Evolutionary conservation across 495 filamentous ascomycete species (phyloP).

Genomic region (Penicillium alfredii): DNA sequence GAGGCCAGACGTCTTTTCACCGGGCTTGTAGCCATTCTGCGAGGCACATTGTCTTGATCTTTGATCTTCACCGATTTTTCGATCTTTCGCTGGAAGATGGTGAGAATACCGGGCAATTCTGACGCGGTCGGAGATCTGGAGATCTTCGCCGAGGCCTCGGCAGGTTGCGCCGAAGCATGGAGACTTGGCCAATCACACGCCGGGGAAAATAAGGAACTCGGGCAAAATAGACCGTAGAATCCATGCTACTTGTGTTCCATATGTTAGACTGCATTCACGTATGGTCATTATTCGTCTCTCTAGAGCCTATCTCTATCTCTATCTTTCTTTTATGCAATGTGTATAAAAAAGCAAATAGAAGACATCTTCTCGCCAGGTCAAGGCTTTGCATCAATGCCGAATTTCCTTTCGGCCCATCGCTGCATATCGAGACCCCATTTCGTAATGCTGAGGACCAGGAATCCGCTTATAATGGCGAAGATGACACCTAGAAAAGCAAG

Average conservation of each 20-base stretch:
- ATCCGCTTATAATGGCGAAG: constrained; percentile 29
- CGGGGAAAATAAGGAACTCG: too few relatives aligned
- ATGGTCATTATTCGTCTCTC: too few relatives aligned
- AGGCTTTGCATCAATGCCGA: constrained; percentile 17
- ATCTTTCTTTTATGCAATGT: too few relatives aligned
- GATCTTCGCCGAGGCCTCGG: constrained; percentile 11
- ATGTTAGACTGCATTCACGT: too few relatives aligned
- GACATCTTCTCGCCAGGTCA: constrained; percentile 1
- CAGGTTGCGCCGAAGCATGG: too few relatives aligned
- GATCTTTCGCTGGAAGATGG: too few relatives aligned
- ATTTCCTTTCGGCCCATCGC: constrained; percentile 31
- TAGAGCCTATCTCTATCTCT: too few relatives aligned
- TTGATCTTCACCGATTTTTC: too few relatives aligned
- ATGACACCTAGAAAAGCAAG: constrained; percentile 30
- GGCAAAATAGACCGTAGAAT: too few relatives aligned
- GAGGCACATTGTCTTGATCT: constrained; percentile 1
- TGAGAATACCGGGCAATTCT: too few relatives aligned
- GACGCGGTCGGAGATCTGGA: constrained; percentile 1
- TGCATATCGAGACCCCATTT: constrained; percentile 41
- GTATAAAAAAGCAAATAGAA: too few relatives aligned
- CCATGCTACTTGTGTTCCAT: too few relatives aligned
- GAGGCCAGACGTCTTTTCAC: constrained; percentile 12
- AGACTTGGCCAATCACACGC: neutral
- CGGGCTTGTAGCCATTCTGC: constrained; percentile 14
- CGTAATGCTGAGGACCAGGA: constrained; percentile 30